phyloP scores from a whole-genome alignment of 495 filamentous ascomycete species.

The Lindgomyces ingoldianus region DNA sequence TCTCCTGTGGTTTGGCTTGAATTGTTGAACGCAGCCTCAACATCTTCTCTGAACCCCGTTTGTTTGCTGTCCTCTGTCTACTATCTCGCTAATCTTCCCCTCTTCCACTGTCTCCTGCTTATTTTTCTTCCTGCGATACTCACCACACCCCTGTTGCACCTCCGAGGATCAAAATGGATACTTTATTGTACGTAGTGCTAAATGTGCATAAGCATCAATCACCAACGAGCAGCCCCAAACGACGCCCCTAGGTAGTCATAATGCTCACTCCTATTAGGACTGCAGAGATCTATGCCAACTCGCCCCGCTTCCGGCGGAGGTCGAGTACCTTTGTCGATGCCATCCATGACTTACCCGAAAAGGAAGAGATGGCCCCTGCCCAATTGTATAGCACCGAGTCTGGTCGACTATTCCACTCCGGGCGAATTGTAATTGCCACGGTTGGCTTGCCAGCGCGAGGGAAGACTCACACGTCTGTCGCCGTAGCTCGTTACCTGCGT shows the following conservation, averaged over 20 bases:
- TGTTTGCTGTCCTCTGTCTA: background rate
- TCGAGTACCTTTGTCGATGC: conserved; percentile 97
- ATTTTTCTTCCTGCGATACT: background rate
- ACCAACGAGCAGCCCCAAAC: too few relatives aligned
- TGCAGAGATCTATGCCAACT: conserved; percentile 83
- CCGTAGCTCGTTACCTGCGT: conserved; percentile 88
- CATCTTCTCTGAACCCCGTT: background rate
- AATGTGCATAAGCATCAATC: background rate
- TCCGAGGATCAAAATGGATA: conserved; percentile 62
- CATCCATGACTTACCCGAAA: conserved; percentile 88
- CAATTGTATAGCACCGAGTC: conserved; percentile 98
- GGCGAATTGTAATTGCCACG: conserved; percentile 93
- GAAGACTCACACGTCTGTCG: conserved; percentile 98
- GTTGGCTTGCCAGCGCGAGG: conserved; percentile 94
- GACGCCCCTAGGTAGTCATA: too few relatives aligned
- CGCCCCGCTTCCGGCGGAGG: conserved; percentile 77
- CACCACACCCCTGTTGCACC: background rate
- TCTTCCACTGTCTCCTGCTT: background rate
- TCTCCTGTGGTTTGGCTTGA: conserved; percentile 12
- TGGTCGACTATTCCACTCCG: conserved; percentile 93
- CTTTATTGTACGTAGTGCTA: conserved; percentile 65
- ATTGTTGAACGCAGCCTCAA: conserved; percentile 17
- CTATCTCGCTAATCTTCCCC: background rate
- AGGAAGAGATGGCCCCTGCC: conserved; percentile 84
- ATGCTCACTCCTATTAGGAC: conserved; percentile 54